phyloP scores from a whole-genome alignment of 73 alveolate genomes.

The Tetrahymena thermophila region DNA sequence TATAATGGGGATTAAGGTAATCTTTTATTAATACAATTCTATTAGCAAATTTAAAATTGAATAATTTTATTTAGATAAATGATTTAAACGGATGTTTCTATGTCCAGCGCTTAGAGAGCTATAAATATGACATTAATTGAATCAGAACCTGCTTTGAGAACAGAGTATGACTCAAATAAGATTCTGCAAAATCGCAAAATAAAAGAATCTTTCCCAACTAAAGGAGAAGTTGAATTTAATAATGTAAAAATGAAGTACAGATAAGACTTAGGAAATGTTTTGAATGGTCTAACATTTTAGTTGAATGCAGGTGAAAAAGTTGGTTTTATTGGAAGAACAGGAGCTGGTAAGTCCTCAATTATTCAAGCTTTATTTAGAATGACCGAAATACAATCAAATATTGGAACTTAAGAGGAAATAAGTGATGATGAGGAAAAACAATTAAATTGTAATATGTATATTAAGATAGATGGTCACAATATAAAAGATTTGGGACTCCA shows the following conservation, averaged over 20 bases:
- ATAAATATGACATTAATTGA: background rate
- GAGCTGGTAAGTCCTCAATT: slow-evolving; percentile 88
- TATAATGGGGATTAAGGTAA: background rate
- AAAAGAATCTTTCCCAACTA: slow-evolving; percentile 42
- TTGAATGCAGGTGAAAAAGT: slow-evolving; percentile 42
- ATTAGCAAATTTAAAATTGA: no score
- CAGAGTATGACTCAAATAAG: background rate
- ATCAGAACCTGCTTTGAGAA: background rate
- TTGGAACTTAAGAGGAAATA: background rate
- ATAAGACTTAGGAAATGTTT: background rate
- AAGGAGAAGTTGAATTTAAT: slow-evolving; percentile 54
- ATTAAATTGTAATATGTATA: background rate
- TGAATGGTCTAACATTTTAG: slow-evolving; percentile 29
- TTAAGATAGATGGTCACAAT: slow-evolving; percentile 56
- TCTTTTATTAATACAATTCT: no score
- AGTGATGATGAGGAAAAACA: background rate
- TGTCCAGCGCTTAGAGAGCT: background rate
- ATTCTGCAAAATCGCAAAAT: background rate
- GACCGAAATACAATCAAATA: slow-evolving; percentile 39
- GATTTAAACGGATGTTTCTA: background rate
- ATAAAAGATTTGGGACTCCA: slow-evolving; percentile 53
- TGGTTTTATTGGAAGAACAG: slow-evolving; percentile 91
- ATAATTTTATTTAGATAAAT: background rate
- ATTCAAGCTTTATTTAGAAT: slow-evolving; percentile 54
- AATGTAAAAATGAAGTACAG: slow-evolving; percentile 50